phyloP scores from a whole-genome alignment of 441 rosid genomes.

The Sinapis alba region DNA sequence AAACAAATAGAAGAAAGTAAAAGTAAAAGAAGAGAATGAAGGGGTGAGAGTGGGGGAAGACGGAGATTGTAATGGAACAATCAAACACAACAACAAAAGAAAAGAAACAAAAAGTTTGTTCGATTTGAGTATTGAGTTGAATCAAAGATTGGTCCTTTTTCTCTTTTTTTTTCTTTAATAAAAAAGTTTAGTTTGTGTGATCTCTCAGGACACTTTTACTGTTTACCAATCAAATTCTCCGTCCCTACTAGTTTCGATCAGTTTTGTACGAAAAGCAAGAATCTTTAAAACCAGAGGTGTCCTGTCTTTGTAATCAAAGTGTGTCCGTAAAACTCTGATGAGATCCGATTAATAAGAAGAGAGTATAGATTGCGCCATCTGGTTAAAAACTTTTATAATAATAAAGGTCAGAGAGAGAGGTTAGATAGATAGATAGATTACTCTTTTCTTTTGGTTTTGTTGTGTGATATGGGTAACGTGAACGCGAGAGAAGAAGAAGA shows the following conservation, averaged over 20 bases:
- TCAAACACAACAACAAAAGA: not conserved
- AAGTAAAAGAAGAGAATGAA: no score
- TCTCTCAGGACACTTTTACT: no score
- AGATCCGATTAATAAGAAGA: conserved; percentile 35
- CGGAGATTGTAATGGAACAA: not conserved
- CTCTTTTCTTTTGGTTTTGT: not conserved
- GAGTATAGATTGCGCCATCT: conserved; percentile 1
- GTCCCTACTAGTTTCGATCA: no score
- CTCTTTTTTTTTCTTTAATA: not conserved
- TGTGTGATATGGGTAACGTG: conserved; percentile 83
- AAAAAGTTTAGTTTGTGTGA: not conserved
- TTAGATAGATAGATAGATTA: conserved; percentile 10
- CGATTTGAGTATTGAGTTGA: not conserved
- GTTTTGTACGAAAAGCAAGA: not conserved
- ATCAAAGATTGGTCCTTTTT: not conserved
- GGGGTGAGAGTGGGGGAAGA: no score
- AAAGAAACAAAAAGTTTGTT: not conserved
- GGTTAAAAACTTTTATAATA: not conserved
- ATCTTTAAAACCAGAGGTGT: not conserved
- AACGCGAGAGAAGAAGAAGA: conserved; percentile 80
- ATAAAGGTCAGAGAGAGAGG: not conserved
- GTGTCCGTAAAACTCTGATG: conserved; percentile 26
- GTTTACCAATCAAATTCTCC: no score
- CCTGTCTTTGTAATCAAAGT: not conserved
- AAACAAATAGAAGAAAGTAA: no score